Evolutionary conservation across 2,329 filamentous ascomycete genomes (phyloP).

Genomic region (Colletotrichum aenigma): DNA sequence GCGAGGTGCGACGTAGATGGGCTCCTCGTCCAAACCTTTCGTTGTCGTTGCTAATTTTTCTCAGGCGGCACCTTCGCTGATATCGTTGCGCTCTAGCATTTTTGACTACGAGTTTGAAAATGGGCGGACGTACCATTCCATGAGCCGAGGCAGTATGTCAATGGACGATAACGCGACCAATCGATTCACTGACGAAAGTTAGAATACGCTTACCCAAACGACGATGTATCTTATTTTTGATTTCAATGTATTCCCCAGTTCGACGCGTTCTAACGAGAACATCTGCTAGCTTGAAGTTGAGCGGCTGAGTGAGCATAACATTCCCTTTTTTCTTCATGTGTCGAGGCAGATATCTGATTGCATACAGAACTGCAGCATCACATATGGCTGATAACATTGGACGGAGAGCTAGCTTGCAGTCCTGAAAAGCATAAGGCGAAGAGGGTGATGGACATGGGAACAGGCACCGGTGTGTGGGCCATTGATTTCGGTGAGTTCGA

Average conservation of each 20-base stretch:
- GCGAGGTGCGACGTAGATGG: background rate
- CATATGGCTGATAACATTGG: slow-evolving; percentile 33
- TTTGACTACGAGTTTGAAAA: slow-evolving; percentile 37
- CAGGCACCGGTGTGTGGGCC: slow-evolving; percentile 49
- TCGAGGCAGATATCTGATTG: background rate
- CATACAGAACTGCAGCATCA: slow-evolving; percentile 39
- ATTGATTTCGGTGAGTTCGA: slow-evolving; percentile 43
- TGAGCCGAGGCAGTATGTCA: background rate
- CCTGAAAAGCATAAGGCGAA: slow-evolving; percentile 27
- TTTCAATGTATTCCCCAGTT: too few relatives aligned
- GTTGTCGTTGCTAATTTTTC: background rate
- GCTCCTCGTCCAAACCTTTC: background rate
- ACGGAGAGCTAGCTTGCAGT: slow-evolving; percentile 29
- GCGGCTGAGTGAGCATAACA: slow-evolving; percentile 22
- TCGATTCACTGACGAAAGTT: background rate
- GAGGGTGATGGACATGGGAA: slow-evolving; percentile 50
- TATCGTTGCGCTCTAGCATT: slow-evolving; percentile 32
- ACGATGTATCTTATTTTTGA: slow-evolving; percentile 22
- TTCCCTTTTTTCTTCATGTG: background rate
- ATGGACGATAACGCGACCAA: background rate
- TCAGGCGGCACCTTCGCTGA: background rate
- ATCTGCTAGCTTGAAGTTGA: slow-evolving; percentile 30
- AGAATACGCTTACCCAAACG: slow-evolving; percentile 30
- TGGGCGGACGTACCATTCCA: slow-evolving; percentile 40
- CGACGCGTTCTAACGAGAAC: background rate